These are phyloP conservation scores for Pseudopediastrum boryanum DNA, from an alignment of 139 green algal genomes.

Conservation along the genomic window DNA sequence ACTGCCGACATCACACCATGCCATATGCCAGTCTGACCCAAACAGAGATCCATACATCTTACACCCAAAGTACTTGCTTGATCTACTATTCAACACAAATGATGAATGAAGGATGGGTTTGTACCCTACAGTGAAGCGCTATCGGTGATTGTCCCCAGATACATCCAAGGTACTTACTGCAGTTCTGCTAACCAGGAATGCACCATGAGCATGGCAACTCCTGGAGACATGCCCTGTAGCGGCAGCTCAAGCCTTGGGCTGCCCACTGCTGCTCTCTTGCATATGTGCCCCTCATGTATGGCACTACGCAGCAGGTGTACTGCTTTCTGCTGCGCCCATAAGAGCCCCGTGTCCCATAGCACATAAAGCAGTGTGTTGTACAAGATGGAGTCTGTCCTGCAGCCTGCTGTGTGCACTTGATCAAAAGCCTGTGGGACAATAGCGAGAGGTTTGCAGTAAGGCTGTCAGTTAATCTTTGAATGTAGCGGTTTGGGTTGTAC, in stretches of 20 bases:
- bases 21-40: too few relatives aligned
- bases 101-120: too few relatives aligned
- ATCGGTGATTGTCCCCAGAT: too few relatives aligned
- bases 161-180: conserved; percentile 33
- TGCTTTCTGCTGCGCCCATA: conserved; percentile 70
- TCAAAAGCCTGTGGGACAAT: conserved; percentile 26
- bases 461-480: too few relatives aligned
- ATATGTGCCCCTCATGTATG: conserved; percentile 61
- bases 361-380: conserved; percentile 81
- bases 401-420: conserved; percentile 46
- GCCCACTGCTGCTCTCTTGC: background rate
- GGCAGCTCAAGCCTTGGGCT: conserved; percentile 57
- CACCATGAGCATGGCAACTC: conserved; percentile 72
- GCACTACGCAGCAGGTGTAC: conserved; percentile 46
- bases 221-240: conserved; percentile 72
- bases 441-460: background rate
- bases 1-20: too few relatives aligned
- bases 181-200: conserved; percentile 72
- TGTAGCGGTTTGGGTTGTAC: too few relatives aligned
- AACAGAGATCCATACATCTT: too few relatives aligned
- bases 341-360: conserved; percentile 80
- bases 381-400: conserved; percentile 74
- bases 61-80: too few relatives aligned
- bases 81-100: too few relatives aligned
- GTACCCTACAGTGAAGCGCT: too few relatives aligned